Base-by-base conservation (phyloP, 1,284 basidiomycete genomes). In the Sporisorium graminicola region DNA sequence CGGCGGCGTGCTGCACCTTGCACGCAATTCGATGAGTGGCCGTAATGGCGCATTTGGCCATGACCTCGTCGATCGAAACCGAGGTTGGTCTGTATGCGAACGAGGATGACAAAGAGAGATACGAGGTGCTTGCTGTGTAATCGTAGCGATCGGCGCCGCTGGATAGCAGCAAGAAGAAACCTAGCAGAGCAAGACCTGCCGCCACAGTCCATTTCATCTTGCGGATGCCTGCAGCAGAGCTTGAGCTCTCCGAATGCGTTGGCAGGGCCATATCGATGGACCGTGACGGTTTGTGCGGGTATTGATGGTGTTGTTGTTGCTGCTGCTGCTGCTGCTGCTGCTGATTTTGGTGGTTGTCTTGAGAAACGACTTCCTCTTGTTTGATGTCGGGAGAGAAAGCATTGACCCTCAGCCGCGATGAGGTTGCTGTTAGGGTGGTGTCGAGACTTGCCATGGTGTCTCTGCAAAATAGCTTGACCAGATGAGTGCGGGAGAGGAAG, bases 11-110 rank as follows among this genome's bases (percentile, higher is more conserved):
- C 7, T 62, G 14, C 7, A 69, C 61, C 57, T 60, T 64, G 58
- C 71, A 74, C 14, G 65, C 54, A n/a, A 74, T 59, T 2, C 58
- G 54, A 53, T 74, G 71, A 8, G 51, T 54, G 22, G 31, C 61
- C 3, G 37, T 10, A 0, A n/a, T 18, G 4, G 44, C 42, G 29
- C 71, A 74, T 29, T 29, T 50, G 2, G 61, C 49, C n/a, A 44
- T 43, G 12, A 65, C 61, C 7, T 62, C 52, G n/a, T 63, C 58
- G 22, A 65, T 49, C 0, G 58, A 35, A 0, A 27, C 49, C 3
- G 16, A 40, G 18, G 54, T 43, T 10, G 42, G 12, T 42, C 59
- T 56, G 49, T 60, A 56, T 27, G 29, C 27, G 27, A n/a, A n/a
- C 2, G 58, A 43, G 9, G 56, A 16, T 1, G 58, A 59, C 44